Conservation (phyloP, 2,329 filamentous ascomycete species). For the Myriosclerotinia scirpicola region DNA sequence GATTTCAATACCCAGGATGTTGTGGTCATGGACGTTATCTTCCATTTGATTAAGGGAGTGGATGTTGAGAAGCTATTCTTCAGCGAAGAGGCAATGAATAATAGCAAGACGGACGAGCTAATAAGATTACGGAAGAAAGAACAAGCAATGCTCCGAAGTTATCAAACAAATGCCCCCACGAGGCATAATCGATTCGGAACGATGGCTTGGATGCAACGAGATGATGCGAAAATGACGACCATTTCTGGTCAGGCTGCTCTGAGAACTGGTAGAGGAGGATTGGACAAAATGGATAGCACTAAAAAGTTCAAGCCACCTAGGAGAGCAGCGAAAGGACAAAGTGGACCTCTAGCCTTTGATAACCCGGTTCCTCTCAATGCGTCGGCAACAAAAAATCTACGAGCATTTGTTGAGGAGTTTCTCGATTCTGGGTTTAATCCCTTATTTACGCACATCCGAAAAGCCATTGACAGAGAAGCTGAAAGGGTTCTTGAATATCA, state of each 20-base stretch:
- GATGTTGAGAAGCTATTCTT: constrained; percentile 83
- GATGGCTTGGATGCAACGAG: constrained; percentile 94
- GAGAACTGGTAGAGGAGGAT: constrained; percentile 66
- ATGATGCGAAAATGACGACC: constrained; percentile 79
- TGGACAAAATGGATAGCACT: constrained; percentile 84
- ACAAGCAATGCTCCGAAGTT: constrained; percentile 74
- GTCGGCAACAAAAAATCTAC: constrained; percentile 73
- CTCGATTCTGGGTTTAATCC: constrained; percentile 95
- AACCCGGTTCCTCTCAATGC: constrained; percentile 67
- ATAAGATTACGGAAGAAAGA: constrained; percentile 77
- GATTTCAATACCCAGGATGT: constrained; percentile 90
- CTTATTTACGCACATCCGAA: constrained; percentile 78
- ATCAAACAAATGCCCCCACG: constrained; percentile 76
- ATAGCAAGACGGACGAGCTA: constrained; percentile 71
- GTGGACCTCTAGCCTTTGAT: constrained; percentile 73
- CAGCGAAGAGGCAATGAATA: constrained; percentile 69
- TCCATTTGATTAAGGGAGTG: constrained; percentile 88
- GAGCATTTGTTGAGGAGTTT: constrained; percentile 86
- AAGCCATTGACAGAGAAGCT: constrained; percentile 86
- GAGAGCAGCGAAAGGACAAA: constrained; percentile 58
- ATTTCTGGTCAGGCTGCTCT: constrained; percentile 88
- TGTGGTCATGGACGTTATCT: constrained; percentile 86
- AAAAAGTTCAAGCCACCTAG: constrained; percentile 89
- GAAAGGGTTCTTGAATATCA: constrained; percentile 78
- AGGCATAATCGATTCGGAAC: constrained; percentile 93